Conservation (phyloP, 495 filamentous ascomycete species). For the Annulohypoxylon stygium region DNA sequence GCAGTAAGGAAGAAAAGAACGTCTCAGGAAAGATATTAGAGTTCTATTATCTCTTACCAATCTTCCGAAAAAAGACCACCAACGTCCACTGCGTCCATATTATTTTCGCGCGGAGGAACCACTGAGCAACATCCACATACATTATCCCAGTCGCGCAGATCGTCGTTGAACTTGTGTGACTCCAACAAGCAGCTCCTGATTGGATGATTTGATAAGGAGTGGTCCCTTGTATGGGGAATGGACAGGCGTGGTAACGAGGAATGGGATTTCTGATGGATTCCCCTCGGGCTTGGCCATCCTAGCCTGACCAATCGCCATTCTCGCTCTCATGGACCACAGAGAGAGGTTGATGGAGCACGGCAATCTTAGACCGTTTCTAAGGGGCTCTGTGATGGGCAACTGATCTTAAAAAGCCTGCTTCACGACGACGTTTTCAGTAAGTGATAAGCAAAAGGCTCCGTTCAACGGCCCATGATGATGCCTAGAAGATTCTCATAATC, state of each 20-base stretch:
- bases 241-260: constrained; percentile 45
- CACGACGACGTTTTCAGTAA: constrained; percentile 47
- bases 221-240: constrained; percentile 44
- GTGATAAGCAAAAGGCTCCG: constrained; percentile 45
- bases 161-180: constrained; percentile 39
- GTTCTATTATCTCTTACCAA: constrained; percentile 5
- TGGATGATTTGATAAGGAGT: constrained; percentile 39
- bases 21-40: constrained; percentile 16
- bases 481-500: constrained; percentile 38
- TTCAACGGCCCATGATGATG: constrained; percentile 44
- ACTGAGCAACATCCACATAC: constrained; percentile 30
- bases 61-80: constrained; percentile 21
- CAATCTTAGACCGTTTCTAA: constrained; percentile 46
- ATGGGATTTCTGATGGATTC: constrained; percentile 48
- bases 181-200: constrained; percentile 40
- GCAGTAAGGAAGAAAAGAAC: not conserved
- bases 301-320: constrained; percentile 29
- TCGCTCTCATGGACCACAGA: constrained; percentile 24
- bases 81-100: constrained; percentile 16
- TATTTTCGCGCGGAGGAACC: constrained; percentile 17
- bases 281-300: constrained; percentile 41
- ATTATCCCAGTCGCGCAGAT: constrained; percentile 42
- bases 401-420: constrained; percentile 50
- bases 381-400: constrained; percentile 49
- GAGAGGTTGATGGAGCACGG: constrained; percentile 45